Conservation (phyloP, 306 rosid genomes). For the Rosa persica region DNA sequence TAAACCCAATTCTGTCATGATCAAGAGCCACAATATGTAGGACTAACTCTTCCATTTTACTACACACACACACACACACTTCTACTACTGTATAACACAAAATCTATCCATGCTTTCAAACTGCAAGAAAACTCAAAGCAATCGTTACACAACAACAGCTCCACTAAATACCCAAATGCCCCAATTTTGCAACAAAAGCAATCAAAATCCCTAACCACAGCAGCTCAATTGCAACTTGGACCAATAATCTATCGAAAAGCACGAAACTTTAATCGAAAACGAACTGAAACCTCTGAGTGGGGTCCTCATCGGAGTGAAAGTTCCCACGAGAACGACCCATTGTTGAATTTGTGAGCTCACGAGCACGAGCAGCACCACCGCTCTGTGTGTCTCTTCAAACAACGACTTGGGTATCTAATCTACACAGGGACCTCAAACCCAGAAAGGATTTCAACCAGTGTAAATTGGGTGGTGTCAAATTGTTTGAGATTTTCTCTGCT, state of each 20-base stretch:
- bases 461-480: neutral
- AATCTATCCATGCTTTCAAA: neutral
- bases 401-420: neutral
- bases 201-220: conserved; percentile 10
- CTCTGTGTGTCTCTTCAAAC: neutral
- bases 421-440: neutral
- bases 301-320: conserved; percentile 85
- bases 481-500: too few species aligned
- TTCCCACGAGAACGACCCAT: conserved; percentile 99
- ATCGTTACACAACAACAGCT: neutral
- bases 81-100: neutral
- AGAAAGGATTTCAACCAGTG: neutral
- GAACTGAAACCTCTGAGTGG: conserved; percentile 67
- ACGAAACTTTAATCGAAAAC: neutral
- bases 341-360: conserved; percentile 38
- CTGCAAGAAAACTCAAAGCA: conserved; percentile 4
- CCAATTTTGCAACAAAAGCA: conserved; percentile 6
- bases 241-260: neutral
- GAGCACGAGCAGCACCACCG: neutral
- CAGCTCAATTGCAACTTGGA: conserved; percentile 13
- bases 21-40: neutral
- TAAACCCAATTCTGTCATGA: neutral
- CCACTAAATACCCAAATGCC: conserved; percentile 1
- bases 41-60: neutral
- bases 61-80: too few species aligned